Base-by-base conservation (phyloP, 208 protist genomes). In the Naegleria lovaniensis region DNA sequence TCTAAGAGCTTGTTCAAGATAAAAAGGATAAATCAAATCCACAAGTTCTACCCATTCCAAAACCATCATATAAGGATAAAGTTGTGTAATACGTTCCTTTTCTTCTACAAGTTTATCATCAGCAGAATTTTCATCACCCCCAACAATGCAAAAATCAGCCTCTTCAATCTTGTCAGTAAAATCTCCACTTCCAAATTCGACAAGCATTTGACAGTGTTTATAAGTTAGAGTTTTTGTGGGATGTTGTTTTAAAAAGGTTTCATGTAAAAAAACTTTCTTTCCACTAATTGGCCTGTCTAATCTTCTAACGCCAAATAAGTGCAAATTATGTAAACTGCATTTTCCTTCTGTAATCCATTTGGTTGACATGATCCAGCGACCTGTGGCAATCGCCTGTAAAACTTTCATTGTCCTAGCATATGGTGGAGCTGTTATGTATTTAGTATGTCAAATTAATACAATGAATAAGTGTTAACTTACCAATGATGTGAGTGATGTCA, bases 341-440 rank as follows among this genome's bases (percentile, higher is more conserved):
- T 79, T 79, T 36, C 67, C 67, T 29, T 67, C 55, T 79, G 16
- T 79, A 79, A 79, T 79, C 67, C 67, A 79, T 36, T 79, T 79
- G 5, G 67, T 36, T 36, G 29, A 36, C 67, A 79, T 79, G 29
- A 79, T 79, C 25, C 25, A 36, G 6, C n/a, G 19, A 15, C 67
- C 67, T 29, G 67, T 36, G 7, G 67, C 67, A 36, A 79, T 36
- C 9, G 67, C 67, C 36, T 79, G 67, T 79, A 79, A 79, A 36
- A 79, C 67, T 36, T 79, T 79, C 67, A 79, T 79, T 29, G 67
- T 79, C n/a, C 67, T 79, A 36, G 67, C 67, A 79, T 36, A 79
- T 36, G 16, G 67, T 36, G 67, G 67, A 36, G 67, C 43, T 48
- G 43, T 48, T 48, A 48, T 7, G n/a, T n/a, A 48, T 48, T 48